These are phyloP conservation scores for Talaromyces sp. DNA, from an alignment of 2,329 filamentous ascomycete genomes.

Conservation along the genomic window DNA sequence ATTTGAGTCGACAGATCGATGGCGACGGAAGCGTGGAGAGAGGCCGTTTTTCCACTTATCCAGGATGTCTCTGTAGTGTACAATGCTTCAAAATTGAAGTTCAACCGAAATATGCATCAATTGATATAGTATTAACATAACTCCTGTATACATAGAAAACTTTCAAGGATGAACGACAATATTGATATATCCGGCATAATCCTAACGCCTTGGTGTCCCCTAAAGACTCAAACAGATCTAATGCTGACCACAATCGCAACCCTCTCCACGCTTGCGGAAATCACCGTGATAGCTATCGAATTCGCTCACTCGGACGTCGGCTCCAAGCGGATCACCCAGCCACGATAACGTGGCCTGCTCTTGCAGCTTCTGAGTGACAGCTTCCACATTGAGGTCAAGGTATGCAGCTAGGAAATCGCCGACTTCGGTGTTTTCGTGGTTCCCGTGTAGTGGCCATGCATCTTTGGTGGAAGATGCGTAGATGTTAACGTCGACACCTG, in stretches of 20 bases:
- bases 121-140: background rate
- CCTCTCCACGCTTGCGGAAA: slow-evolving; percentile 29
- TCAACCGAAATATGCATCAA: background rate
- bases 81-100: too few relatives aligned
- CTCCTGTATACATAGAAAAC: background rate
- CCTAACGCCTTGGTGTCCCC: background rate
- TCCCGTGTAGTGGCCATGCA: slow-evolving; percentile 67
- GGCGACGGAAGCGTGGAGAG: slow-evolving; percentile 28
- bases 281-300: slow-evolving; percentile 46
- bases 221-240: background rate
- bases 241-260: slow-evolving; percentile 14
- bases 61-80: background rate
- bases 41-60: slow-evolving; percentile 18
- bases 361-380: slow-evolving; percentile 71
- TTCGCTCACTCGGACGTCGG: slow-evolving; percentile 37
- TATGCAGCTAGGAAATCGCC: slow-evolving; percentile 78
- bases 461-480: slow-evolving; percentile 71
- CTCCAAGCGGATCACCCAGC: slow-evolving; percentile 41
- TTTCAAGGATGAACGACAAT: background rate
- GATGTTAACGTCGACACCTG: slow-evolving; percentile 90
- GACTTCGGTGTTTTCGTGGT: slow-evolving; percentile 92
- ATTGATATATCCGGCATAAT: background rate
- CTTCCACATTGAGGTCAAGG: slow-evolving; percentile 72
- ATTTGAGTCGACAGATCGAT: slow-evolving; percentile 28
- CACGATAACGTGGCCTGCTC: slow-evolving; percentile 31